Percentiles rank a stretch among this genome's conserved stretches.
Conservation (phyloP, 2,329 filamentous ascomycete genomes). For the Neophaeococcomyces mojaviensis region DNA sequence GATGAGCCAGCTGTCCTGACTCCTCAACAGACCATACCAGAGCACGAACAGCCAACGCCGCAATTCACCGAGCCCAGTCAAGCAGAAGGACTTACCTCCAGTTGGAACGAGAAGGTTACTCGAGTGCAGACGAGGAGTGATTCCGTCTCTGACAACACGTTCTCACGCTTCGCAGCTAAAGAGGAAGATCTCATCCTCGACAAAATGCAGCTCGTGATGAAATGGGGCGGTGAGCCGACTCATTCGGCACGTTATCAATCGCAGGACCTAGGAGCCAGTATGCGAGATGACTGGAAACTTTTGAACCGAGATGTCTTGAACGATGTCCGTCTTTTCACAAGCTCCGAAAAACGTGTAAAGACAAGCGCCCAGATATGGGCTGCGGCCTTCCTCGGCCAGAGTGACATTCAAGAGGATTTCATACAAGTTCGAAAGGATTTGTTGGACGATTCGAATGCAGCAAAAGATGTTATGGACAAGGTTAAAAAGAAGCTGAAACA, state of each 20-base stretch:
- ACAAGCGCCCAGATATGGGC: conserved; percentile 95
- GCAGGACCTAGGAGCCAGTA: conserved; percentile 88
- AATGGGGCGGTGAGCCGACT: conserved; percentile 97
- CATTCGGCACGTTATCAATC: conserved; percentile 95
- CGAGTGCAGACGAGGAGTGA: conserved; percentile 61
- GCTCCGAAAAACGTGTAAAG: conserved; percentile 86
- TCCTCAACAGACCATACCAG: neutral
- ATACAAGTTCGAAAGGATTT: conserved; percentile 91
- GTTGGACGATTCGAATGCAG: conserved; percentile 93
- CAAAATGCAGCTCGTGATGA: conserved; percentile 94
- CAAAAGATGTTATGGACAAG: conserved; percentile 98
- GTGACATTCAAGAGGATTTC: conserved; percentile 75
- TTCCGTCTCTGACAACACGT: conserved; percentile 79
- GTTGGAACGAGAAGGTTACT: conserved; percentile 27
- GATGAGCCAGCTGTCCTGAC: conserved; percentile 39
- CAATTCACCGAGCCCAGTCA: neutral
- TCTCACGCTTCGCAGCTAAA: conserved; percentile 87
- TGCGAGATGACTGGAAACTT: conserved; percentile 87
- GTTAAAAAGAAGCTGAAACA: conserved; percentile 99
- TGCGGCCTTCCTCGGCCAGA: conserved; percentile 76
- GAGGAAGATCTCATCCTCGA: conserved; percentile 91
- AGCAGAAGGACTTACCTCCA: neutral
- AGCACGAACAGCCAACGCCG: neutral
- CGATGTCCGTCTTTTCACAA: conserved; percentile 91
- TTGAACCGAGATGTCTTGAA: conserved; percentile 89